Evolutionary conservation across 2,329 filamentous ascomycete species (phyloP), one percentile per base, ranked within the genome.

Genomic region (Lasiodiplodia citricola): DNA sequence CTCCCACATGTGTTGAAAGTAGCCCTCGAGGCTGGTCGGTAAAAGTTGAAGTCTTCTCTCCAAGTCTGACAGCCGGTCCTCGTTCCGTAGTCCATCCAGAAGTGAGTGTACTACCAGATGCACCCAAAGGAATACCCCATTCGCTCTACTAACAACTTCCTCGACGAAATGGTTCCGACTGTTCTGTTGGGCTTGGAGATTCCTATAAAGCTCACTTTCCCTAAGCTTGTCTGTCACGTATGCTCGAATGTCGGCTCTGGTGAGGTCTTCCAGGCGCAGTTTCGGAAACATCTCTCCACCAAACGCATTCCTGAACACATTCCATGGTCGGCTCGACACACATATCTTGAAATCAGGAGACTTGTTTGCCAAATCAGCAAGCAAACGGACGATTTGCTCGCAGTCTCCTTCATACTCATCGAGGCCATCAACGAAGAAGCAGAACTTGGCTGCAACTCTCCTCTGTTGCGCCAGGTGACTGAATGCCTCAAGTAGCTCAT

Each of bases 401-500:
- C 35, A 47, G 11, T 4, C 16, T n/a, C 57, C 41, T 5, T 73
- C 69, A 21, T 70, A 71, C 51, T 74, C 73, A 23, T 75, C 73
- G 3, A 75, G 50, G 0, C 73, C 73, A 41, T 75, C 73, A 14
- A 75, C 70, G 56, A 75, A 71, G 47, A 75, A n/a, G 16, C 41
- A 44, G 5, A 44, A 44, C 41, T 18, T 44, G 2, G 41, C 41
- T 18, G 38, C 38, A 41, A 41, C 38, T 16, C 38, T 35, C 31
- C 7, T 35, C 8, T 35, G 31, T 35, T 35, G 31, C 10, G 31
- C 31, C 8, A 35, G 8, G 31, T 35, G 31, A 1, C 31, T 35
- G 7, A 35, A 41, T 10, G 13, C 38, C 38, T 41, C 38, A 13
- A 41, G 38, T 14, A 41, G 14, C 38, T 41, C 38, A 13, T 16